Conservation (phyloP, 2,329 filamentous ascomycete genomes). For the Fusarium sp. region DNA sequence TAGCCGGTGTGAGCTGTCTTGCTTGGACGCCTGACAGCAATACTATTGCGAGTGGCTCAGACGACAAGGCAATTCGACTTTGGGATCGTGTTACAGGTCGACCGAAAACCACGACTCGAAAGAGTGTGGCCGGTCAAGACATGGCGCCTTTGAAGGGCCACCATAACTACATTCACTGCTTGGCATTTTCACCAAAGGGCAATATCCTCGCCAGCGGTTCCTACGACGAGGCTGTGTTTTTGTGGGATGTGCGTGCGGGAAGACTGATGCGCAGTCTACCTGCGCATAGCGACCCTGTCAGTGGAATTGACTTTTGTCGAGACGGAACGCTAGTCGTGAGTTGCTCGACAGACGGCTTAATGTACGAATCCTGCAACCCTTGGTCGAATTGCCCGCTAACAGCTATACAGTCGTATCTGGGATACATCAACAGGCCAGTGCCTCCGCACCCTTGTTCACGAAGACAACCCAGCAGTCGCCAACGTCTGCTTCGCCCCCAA, state of each 20-base stretch:
- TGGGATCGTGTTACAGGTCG: conserved; percentile 79
- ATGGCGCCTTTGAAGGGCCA: conserved; percentile 78
- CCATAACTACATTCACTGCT: conserved; percentile 93
- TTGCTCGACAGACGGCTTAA: conserved; percentile 89
- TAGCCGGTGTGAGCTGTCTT: conserved; percentile 90
- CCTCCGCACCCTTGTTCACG: conserved; percentile 91
- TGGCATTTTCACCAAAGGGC: conserved; percentile 97
- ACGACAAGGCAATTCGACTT: conserved; percentile 94
- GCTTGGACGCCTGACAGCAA: conserved; percentile 94
- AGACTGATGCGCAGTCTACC: conserved; percentile 89
- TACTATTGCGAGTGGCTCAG: conserved; percentile 87
- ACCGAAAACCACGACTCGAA: conserved; percentile 59
- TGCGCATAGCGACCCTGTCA: conserved; percentile 93
- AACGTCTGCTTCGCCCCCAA: conserved; percentile 94
- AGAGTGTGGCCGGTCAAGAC: conserved; percentile 50
- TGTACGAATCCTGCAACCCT: conserved; percentile 59
- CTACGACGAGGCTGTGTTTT: conserved; percentile 95
- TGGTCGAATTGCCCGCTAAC: conserved; percentile 27
- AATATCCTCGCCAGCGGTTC: conserved; percentile 96
- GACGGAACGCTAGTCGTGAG: conserved; percentile 93
- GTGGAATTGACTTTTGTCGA: conserved; percentile 89
- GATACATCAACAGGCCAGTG: conserved; percentile 96
- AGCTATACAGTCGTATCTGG: conserved; percentile 77
- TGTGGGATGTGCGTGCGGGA: conserved; percentile 94
- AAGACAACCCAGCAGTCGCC: conserved; percentile 91